These are phyloP conservation scores for Psilocybe tampanensis DNA, from an alignment of 768 basidiomycete genomes.

Conservation along the genomic window DNA sequence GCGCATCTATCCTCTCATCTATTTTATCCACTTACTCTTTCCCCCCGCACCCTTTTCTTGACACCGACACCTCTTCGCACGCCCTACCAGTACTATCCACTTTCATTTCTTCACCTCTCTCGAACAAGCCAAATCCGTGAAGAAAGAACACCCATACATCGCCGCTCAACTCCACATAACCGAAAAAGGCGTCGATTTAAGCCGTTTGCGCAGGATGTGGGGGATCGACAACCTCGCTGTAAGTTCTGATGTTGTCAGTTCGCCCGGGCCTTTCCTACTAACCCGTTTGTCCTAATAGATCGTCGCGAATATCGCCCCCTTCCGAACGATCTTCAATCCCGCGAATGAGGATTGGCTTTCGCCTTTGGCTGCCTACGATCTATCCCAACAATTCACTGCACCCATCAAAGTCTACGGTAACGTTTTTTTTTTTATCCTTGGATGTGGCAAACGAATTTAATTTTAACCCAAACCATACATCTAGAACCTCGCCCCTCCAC, in stretches of 20 bases:
- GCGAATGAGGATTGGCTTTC: conserved; percentile 18
- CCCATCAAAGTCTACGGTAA: conserved; percentile 25
- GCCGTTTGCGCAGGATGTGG: background rate
- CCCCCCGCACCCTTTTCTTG: background rate
- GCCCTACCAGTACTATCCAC: background rate
- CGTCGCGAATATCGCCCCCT: conserved; percentile 16
- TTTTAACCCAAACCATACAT: too few species aligned
- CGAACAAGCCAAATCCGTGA: background rate
- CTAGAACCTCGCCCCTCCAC: conserved; percentile 19
- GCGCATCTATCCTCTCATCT: too few species aligned
- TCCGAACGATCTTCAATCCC: conserved; percentile 16
- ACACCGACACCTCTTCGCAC: background rate
- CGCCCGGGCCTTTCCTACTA: background rate
- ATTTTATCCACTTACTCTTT: background rate
- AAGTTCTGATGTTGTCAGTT: background rate
- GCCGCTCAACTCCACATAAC: conserved; percentile 2
- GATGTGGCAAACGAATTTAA: background rate
- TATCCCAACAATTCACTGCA: conserved; percentile 19
- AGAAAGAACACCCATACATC: background rate
- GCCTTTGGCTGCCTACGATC: conserved; percentile 19
- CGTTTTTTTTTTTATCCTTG: background rate
- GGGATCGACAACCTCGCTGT: conserved; percentile 10
- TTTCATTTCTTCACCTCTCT: background rate
- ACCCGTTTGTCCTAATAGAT: conserved; percentile 11
- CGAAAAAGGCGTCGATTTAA: background rate